A percentile compares a stretch with the other conserved stretches of the same genome.
phyloP scores from a whole-genome alignment of 768 basidiomycete species.

The Lyophyllum atratum region DNA sequence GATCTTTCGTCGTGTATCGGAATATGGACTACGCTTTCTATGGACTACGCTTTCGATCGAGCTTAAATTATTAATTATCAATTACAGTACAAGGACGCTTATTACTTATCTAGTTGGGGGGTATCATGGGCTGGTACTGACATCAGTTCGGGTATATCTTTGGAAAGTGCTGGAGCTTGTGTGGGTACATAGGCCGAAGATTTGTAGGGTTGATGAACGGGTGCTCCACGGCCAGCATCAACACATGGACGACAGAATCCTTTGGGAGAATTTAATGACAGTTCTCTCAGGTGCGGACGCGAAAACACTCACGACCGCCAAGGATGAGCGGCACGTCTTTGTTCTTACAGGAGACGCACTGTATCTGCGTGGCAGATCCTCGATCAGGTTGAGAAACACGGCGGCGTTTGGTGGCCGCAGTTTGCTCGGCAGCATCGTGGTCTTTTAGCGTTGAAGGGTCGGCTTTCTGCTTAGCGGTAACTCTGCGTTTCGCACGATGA shows the following conservation, averaged over 20 bases:
- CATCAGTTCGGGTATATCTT: neutral
- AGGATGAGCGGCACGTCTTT: constrained; percentile 75
- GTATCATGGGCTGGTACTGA: constrained; percentile 4
- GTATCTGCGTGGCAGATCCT: constrained; percentile 27
- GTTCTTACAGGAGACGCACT: constrained; percentile 62
- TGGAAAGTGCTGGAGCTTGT: neutral
- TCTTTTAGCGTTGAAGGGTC: constrained; percentile 7
- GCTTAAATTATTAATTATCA: neutral
- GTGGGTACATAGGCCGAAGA: constrained; percentile 7
- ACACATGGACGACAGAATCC: constrained; percentile 74
- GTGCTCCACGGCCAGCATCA: constrained; percentile 46
- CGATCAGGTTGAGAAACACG: constrained; percentile 32
- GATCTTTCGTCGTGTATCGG: constrained; percentile 14
- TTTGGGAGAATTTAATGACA: constrained; percentile 23
- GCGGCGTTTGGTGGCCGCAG: constrained; percentile 40
- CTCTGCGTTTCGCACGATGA: constrained; percentile 30
- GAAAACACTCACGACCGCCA: constrained; percentile 62
- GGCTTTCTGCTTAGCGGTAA: constrained; percentile 27
- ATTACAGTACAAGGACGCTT: constrained; percentile 7
- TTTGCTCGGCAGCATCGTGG: constrained; percentile 25
- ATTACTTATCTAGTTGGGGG: constrained; percentile 1
- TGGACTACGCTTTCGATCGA: too few species aligned
- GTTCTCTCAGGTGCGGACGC: neutral
- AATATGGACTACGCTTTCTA: constrained; percentile 4
- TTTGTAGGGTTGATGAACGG: constrained; percentile 7